These are phyloP conservation scores for Silene noctiflora DNA, from an alignment of 179 eudicot species.

Conservation along the genomic window DNA sequence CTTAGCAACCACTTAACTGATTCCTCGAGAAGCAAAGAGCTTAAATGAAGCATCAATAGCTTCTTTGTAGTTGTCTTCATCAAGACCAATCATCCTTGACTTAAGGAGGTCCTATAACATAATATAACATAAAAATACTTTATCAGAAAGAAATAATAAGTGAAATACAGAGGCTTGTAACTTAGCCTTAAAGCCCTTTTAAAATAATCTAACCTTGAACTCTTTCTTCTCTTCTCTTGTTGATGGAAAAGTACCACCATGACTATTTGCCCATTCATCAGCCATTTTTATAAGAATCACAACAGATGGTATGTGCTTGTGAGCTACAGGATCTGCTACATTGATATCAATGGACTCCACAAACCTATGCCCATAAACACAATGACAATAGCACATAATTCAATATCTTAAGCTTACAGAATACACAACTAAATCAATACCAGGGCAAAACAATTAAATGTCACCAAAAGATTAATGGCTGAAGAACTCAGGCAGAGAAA, in stretches of 20 bases:
- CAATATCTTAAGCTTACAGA: not conserved
- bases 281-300: slow-evolving; percentile 84
- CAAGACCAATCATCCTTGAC: slow-evolving; percentile 61
- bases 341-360: slow-evolving; percentile 76
- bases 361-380: slow-evolving; percentile 44
- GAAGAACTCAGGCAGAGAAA: not conserved
- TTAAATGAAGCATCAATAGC: slow-evolving; percentile 88
- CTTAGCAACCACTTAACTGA: slow-evolving; percentile 50
- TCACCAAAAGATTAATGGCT: not conserved
- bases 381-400: slow-evolving; percentile 20
- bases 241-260: slow-evolving; percentile 73
- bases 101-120: slow-evolving; percentile 64
- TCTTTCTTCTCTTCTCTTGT: slow-evolving; percentile 86
- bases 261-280: slow-evolving; percentile 84
- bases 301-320: slow-evolving; percentile 93
- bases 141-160: slow-evolving; percentile 11
- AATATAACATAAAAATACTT: slow-evolving; percentile 21
- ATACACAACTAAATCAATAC: not conserved
- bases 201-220: slow-evolving; percentile 59
- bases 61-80: slow-evolving; percentile 97
- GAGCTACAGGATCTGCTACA: slow-evolving; percentile 75
- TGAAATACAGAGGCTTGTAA: slow-evolving; percentile 2
- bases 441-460: not conserved
- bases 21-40: slow-evolving; percentile 81
- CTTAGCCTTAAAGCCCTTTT: not conserved